These are phyloP conservation scores for Goffeauzyma gilvescens DNA, from an alignment of 768 basidiomycete genomes.

Conservation along the genomic window DNA sequence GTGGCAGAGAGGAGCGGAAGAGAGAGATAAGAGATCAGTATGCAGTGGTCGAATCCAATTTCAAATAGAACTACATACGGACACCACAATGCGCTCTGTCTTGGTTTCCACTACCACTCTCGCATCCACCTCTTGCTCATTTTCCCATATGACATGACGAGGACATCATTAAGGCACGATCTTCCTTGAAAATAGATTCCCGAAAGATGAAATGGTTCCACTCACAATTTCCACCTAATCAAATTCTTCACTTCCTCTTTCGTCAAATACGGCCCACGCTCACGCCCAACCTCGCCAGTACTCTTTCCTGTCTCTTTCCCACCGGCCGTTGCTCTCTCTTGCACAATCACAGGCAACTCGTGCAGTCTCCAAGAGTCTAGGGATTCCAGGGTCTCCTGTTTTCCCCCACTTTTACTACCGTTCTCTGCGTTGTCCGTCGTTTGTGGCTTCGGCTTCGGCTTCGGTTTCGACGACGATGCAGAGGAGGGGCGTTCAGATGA, in stretches of 20 bases:
- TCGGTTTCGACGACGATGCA: too few species aligned
- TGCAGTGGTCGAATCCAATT: too few species aligned
- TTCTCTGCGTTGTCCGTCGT: too few species aligned
- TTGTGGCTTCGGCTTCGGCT: too few species aligned
- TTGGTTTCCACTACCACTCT: not conserved
- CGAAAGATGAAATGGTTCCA: too few species aligned
- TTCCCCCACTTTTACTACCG: not conserved
- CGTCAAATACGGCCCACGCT: not conserved
- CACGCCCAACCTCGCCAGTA: too few species aligned
- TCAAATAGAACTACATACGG: too few species aligned
- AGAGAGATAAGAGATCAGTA: not conserved
- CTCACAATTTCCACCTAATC: conserved; percentile 1
- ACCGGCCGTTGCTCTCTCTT: not conserved
- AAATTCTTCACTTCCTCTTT: not conserved
- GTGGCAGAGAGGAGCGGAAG: not conserved
- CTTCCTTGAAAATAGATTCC: too few species aligned
- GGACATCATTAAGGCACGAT: not conserved
- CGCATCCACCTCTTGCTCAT: too few species aligned
- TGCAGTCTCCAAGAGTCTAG: not conserved
- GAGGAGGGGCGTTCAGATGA: too few species aligned
- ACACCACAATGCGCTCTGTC: too few species aligned
- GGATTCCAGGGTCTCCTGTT: not conserved
- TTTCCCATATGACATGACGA: not conserved
- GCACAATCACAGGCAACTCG: not conserved
- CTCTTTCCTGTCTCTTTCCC: not conserved